Conservation (phyloP, 352 stramenopile species). For the Pythium aquatile region DNA sequence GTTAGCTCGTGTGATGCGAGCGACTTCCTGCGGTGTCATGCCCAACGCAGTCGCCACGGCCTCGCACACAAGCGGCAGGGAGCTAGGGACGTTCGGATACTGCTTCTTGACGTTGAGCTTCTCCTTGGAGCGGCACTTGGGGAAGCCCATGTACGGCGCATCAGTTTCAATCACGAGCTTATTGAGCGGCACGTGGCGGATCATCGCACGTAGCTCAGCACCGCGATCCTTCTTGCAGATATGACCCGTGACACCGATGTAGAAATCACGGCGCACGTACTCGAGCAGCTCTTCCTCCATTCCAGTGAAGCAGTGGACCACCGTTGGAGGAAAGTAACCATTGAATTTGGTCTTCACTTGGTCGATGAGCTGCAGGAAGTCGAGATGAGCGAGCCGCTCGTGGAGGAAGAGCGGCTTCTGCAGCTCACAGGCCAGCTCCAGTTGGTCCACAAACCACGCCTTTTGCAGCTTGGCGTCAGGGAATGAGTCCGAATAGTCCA, state of each 20-base stretch:
- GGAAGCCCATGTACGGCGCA: conserved; percentile 90
- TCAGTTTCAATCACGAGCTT: conserved; percentile 91
- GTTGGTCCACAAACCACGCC: conserved; percentile 64
- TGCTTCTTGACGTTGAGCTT: conserved; percentile 47
- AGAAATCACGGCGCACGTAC: conserved; percentile 82
- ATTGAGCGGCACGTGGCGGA: conserved; percentile 66
- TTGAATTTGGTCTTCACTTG: conserved; percentile 35
- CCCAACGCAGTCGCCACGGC: conserved; percentile 50
- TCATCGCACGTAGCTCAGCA: conserved; percentile 48
- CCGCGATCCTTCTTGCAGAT: conserved; percentile 83
- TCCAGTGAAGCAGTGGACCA: conserved; percentile 93
- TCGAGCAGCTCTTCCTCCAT: conserved; percentile 59
- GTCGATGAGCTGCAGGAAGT: conserved; percentile 74
- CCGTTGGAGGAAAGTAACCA: conserved; percentile 48
- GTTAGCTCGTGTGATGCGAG: conserved; percentile 58
- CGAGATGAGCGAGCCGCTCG: conserved; percentile 68
- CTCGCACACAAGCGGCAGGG: conserved; percentile 57
- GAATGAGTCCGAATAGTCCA: conserved; percentile 77
- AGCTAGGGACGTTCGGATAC: conserved; percentile 77
- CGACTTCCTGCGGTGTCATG: conserved; percentile 51
- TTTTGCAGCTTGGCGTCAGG: conserved; percentile 44
- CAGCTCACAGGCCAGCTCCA: conserved; percentile 60
- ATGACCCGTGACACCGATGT: conserved; percentile 90
- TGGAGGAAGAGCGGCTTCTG: conserved; percentile 84
- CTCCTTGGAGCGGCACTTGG: conserved; percentile 52